Evolutionary conservation across 257 asterid species (phyloP), one percentile per base, ranked within the genome.

Genomic region (Handroanthus guayacan): DNA sequence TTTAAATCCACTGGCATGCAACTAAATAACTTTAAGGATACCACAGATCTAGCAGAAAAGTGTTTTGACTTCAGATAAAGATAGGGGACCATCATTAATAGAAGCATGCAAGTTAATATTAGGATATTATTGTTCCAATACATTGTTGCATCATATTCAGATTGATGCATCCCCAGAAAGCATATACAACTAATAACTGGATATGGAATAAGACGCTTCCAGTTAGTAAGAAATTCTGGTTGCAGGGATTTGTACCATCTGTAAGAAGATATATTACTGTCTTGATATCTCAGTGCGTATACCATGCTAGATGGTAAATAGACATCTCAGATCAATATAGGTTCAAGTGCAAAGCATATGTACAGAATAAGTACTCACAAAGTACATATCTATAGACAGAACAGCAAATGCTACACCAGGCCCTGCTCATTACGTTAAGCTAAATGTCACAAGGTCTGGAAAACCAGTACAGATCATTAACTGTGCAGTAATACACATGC

Each of bases 401-500:
- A 67, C 9, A 64, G 14, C 45, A 62, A 37, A 7, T 55, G 62
- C 34, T n/a, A 31, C 5, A 67, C 18, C 12, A 44, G 68, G 54
- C 38, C 31, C 38, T 20, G 25, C 10, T 31, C 47, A 12, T 67
- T 37, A 14, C 43, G 18, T 3, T 61, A 56, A 63, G 58, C 48
- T 45, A 77, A 61, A 77, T 31, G 79, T 44, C 45, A 9, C 25
- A 68, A 7, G 44, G 37, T 61, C 45, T 10, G 17, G 50, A 61
- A 50, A 69, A 41, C 34, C 47, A 13, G 51, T 3, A 62, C 31
- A 54, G 37, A 25, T 57, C 52, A 6, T 57, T 20, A 9, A 69
- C 13, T 41, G 39, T 31, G 12, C 8, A n/a, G 47, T 63, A 70
- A 69, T 71, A 38, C 77, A 61, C 67, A 62, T 37, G 77, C 34